A percentile compares a stretch with the other conserved stretches of the same genome.
Conservation (phyloP, 2,329 filamentous ascomycete genomes). For the Orbilia ellipsospora region DNA sequence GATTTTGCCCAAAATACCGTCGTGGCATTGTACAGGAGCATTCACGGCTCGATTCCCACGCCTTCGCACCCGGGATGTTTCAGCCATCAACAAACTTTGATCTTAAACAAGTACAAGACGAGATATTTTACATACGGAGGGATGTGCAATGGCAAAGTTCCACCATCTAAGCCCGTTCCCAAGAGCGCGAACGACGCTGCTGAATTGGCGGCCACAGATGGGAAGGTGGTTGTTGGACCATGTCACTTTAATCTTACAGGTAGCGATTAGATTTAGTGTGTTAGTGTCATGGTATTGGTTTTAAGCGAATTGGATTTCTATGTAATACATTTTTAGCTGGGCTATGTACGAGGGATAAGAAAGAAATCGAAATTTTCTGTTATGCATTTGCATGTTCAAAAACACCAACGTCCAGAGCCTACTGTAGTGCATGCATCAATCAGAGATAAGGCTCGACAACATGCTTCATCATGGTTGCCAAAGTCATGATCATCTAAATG, state of each 20-base stretch:
- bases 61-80: conserved; percentile 22
- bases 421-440: no score
- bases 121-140: conserved; percentile 19
- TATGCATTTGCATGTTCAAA: no score
- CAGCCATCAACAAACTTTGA: conserved; percentile 6
- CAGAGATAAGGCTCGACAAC: no score
- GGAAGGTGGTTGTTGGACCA: conserved; percentile 13
- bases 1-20: conserved; percentile 37
- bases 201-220: neutral
- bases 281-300: no score
- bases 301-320: no score
- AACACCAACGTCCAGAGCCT: no score
- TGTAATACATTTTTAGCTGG: no score
- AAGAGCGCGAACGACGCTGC: conserved; percentile 12
- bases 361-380: no score
- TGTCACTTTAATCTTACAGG: conserved; percentile 12
- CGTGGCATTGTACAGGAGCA: conserved; percentile 23
- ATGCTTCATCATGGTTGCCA: no score
- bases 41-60: conserved; percentile 22
- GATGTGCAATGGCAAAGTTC: conserved; percentile 23
- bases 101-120: conserved; percentile 7
- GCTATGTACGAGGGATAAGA: no score
- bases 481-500: no score
- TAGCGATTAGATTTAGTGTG: neutral
- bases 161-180: conserved; percentile 20